A percentile compares a stretch with the other conserved stretches of the same genome.
Conservation (phyloP, 768 basidiomycete genomes). For the Rhizopogon roseolus region DNA sequence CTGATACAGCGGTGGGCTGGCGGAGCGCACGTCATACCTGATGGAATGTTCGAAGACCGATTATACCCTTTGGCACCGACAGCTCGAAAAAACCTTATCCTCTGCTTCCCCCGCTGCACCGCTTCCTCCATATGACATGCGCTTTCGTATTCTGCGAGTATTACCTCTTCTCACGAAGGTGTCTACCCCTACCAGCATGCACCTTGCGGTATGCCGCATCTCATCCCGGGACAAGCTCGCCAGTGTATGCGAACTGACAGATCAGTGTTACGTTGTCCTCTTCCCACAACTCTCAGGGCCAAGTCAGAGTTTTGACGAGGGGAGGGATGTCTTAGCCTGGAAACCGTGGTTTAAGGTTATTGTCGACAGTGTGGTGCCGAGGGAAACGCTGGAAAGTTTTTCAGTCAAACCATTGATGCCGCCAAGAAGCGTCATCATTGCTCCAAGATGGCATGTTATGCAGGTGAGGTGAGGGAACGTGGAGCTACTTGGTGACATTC, state of each 20-base stretch:
- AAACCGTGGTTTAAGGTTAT: conserved; percentile 44
- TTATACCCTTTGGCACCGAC: conserved; percentile 49
- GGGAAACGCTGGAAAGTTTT: conserved; percentile 13
- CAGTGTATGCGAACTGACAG: conserved; percentile 10
- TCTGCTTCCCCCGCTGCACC: conserved; percentile 18
- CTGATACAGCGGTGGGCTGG: conserved; percentile 48
- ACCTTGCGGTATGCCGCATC: conserved; percentile 40
- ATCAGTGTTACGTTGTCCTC: conserved; percentile 29
- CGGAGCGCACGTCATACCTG: conserved; percentile 41
- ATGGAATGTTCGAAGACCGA: conserved; percentile 41
- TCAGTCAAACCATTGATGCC: conserved; percentile 22
- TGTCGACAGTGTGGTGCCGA: conserved; percentile 12
- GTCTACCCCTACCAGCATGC: conserved; percentile 22
- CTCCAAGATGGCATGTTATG: conserved; percentile 23
- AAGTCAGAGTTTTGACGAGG: conserved; percentile 34
- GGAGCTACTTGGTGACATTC: too few species aligned
- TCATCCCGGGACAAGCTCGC: conserved; percentile 12
- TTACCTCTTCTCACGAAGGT: conserved; percentile 29
- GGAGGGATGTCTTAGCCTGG: conserved; percentile 41
- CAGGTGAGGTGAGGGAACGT: neutral
- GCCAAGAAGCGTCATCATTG: conserved; percentile 22
- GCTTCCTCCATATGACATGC: conserved; percentile 32
- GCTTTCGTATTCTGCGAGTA: conserved; percentile 38
- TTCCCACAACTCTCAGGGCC: conserved; percentile 22
- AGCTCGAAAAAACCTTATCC: conserved; percentile 34